phyloP scores from a whole-genome alignment of 352 stramenopile species.

The Globisporangium sylvaticum region DNA sequence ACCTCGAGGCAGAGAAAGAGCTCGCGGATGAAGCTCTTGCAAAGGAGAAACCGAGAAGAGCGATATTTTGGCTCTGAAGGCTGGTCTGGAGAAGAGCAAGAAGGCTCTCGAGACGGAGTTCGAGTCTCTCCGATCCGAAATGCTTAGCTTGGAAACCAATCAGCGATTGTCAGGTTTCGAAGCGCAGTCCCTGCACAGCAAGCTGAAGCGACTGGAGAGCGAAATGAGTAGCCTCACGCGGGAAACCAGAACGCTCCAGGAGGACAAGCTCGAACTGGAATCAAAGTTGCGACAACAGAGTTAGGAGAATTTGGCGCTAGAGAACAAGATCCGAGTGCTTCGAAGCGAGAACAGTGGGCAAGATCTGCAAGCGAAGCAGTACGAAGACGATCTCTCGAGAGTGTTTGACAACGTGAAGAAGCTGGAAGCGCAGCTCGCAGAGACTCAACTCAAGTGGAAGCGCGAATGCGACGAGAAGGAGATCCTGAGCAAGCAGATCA shows the following conservation, averaged over 20 bases:
- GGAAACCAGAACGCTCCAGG: slow-evolving; percentile 21
- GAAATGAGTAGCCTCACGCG: slow-evolving; percentile 21
- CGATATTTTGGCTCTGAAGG: slow-evolving; percentile 17
- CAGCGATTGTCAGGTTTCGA: slow-evolving; percentile 19
- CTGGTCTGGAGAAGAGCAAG: slow-evolving; percentile 24
- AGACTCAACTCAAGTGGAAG: slow-evolving; percentile 13
- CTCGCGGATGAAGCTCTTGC: slow-evolving; percentile 18
- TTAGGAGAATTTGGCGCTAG: slow-evolving; percentile 21
- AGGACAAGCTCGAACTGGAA: slow-evolving; percentile 26
- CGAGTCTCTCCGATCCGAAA: slow-evolving; percentile 16
- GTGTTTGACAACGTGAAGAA: slow-evolving; percentile 13
- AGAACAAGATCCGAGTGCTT: slow-evolving; percentile 24
- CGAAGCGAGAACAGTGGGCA: slow-evolving; percentile 30
- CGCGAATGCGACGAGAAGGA: slow-evolving; percentile 20
- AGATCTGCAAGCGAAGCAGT: slow-evolving; percentile 15
- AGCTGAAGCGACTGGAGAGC: slow-evolving; percentile 30
- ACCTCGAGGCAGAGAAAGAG: slow-evolving; percentile 32
- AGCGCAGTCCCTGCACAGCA: slow-evolving; percentile 26
- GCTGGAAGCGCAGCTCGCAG: slow-evolving; percentile 17
- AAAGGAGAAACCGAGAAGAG: slow-evolving; percentile 24
- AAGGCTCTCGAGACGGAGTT: slow-evolving; percentile 24
- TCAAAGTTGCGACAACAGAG: slow-evolving; percentile 20
- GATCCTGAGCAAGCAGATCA: slow-evolving; percentile 12
- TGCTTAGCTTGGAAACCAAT: slow-evolving; percentile 21
- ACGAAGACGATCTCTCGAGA: slow-evolving; percentile 24